Conservation (phyloP, 305 asterid genomes). For the Fraxinus paxiana region DNA sequence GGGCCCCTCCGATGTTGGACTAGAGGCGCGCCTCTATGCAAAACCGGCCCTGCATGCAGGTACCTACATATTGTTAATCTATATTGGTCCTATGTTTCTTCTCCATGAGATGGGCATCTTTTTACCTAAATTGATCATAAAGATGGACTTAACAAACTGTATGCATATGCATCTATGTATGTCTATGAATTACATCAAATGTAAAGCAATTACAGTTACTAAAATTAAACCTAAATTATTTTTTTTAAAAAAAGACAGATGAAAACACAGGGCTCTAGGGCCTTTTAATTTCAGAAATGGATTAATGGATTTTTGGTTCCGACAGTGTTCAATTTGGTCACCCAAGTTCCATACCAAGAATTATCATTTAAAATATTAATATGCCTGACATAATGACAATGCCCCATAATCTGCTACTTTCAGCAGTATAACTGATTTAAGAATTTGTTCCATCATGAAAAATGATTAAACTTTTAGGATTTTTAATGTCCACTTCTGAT, state of each 20-base stretch:
- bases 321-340: constrained; percentile 21
- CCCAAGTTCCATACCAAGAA: constrained; percentile 16
- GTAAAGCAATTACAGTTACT: not conserved
- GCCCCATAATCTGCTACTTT: not conserved
- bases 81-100: not conserved
- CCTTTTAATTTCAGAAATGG: not conserved
- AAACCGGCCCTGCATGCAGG: not conserved
- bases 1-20: no score
- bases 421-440: constrained; percentile 1
- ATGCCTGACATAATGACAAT: not conserved
- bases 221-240: not conserved
- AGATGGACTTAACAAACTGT: not conserved
- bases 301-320: constrained; percentile 11
- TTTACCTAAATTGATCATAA: not conserved
- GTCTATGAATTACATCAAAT: not conserved
- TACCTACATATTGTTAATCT: no score
- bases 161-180: not conserved
- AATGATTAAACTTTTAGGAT: not conserved
- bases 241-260: not conserved
- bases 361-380: not conserved
- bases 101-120: not conserved
- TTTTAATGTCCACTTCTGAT: not conserved
- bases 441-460: not conserved
- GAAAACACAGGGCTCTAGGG: not conserved
- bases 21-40: no score